Percentiles rank a stretch among this genome's conserved stretches.
Conservation (phyloP, 1,284 basidiomycete species). For the Phellinidium pouzarii region DNA sequence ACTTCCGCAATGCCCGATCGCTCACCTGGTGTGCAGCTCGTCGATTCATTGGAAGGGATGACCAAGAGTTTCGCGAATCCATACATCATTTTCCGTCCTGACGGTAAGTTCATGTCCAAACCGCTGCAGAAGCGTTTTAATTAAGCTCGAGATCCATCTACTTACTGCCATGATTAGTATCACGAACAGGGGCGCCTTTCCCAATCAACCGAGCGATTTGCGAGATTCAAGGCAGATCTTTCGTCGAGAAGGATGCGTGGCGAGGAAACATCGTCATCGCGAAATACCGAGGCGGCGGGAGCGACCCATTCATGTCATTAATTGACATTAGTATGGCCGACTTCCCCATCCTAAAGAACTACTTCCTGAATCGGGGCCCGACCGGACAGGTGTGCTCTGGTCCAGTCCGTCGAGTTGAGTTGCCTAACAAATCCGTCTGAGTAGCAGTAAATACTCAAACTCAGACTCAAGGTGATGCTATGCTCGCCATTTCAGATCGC, state of each 20-base stretch:
- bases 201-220: conserved; percentile 67
- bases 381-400: conserved; percentile 34
- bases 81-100: conserved; percentile 73
- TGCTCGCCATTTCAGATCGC: conserved; percentile 17
- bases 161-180: conserved; percentile 28
- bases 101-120: conserved; percentile 20
- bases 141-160: not conserved
- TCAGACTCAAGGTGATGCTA: conserved; percentile 4
- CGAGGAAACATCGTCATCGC: conserved; percentile 70
- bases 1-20: not conserved
- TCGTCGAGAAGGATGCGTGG: conserved; percentile 60
- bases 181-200: conserved; percentile 72
- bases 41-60: conserved; percentile 73
- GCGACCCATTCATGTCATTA: conserved; percentile 60
- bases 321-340: conserved; percentile 71
- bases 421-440: conserved; percentile 17
- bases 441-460: conserved; percentile 14
- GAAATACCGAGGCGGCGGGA: conserved; percentile 49
- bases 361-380: conserved; percentile 55
- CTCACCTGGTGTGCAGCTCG: conserved; percentile 37
- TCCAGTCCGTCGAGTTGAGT: conserved; percentile 21
- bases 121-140: not conserved
- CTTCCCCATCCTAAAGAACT: conserved; percentile 73
- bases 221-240: conserved; percentile 60
- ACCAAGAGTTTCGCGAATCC: conserved; percentile 66